Base-by-base conservation (phyloP, 2,329 filamentous ascomycete genomes). In the Aureobasidium sp. region DNA sequence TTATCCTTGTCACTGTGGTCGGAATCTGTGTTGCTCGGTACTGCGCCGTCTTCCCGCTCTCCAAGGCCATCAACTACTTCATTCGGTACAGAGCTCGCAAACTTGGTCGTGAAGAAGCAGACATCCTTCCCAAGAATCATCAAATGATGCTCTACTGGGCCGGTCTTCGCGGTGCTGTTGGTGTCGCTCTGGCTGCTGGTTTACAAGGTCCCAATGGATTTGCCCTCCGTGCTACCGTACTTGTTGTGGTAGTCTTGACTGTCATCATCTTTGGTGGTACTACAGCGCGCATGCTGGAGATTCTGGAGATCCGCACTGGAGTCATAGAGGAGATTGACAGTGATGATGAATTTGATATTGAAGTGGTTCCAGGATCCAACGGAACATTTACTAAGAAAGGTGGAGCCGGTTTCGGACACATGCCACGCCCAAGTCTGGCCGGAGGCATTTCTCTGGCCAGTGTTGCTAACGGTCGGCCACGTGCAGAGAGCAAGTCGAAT, bases 131-230 rank as follows among this genome's bases (percentile, higher is more conserved):
- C 0, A 95, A 91, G 71, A 91, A 90, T 68, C 96, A 97, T 75
- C 94, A 97, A 75, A 91, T 89, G n/a, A 97, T 99, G 94, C 84
- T 99, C n/a, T 99, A 96, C 77, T 99, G 94, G 94, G 94, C 94
- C 17, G 94, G 94, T 29, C 81, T 99, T 33, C 90, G 94, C 65
- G 94, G 94, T 69, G 94, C 94, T 50, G 94, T 99, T 68, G 94
- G 94, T 62, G 94, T 99, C 39, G 94, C 94, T 1, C 81, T 99
- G 50, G 94, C 94, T 35, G 93, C 93, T 24, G 88, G 95, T 29
- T 82, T 99, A 50, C 87, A 85, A 0, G 94, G 92, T 49, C 68
- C 67, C 3, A 85, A 86, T 59, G 86, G 86, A 0, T 88, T 87
- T 62, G 90, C 91, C 0, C 81, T 99, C 39, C 88, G 91, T 68